Percentiles rank a stretch among this genome's conserved stretches.
Conservation (phyloP, 257 asterid species). For the Salvia splendens region DNA sequence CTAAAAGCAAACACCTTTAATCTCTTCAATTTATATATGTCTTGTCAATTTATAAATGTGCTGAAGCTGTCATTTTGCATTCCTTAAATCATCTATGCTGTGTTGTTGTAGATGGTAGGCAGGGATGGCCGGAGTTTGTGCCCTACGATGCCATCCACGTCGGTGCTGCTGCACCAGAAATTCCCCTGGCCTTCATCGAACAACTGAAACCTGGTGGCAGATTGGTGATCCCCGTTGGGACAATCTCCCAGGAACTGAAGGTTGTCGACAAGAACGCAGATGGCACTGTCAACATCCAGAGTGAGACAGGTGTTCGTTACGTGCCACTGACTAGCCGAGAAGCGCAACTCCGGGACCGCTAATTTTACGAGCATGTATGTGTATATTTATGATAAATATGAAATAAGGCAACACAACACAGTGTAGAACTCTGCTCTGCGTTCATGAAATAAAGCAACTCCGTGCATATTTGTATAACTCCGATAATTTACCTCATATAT, state of each 20-base stretch:
- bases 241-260: slow-evolving; percentile 65
- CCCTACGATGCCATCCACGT: slow-evolving; percentile 95
- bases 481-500: too few species aligned
- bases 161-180: slow-evolving; percentile 89
- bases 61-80: background rate
- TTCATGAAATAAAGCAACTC: background rate
- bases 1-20: too few species aligned
- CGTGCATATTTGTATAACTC: too few species aligned
- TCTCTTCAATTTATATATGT: background rate
- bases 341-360: slow-evolving; percentile 60
- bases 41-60: background rate
- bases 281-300: slow-evolving; percentile 54
- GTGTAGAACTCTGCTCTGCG: background rate
- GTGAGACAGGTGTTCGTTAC: slow-evolving; percentile 73
- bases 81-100: background rate
- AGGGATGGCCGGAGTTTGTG: slow-evolving; percentile 82
- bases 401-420: slow-evolving; percentile 2
- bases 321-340: slow-evolving; percentile 88
- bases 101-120: slow-evolving; percentile 66
- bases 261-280: slow-evolving; percentile 80
- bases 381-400: background rate
- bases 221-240: slow-evolving; percentile 91
- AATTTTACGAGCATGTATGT: background rate
- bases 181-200: slow-evolving; percentile 80
- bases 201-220: slow-evolving; percentile 93